A percentile compares a stretch with the other conserved stretches of the same genome.
Conservation (phyloP, 805 yeast species). For the Spathaspora gorwiae region DNA sequence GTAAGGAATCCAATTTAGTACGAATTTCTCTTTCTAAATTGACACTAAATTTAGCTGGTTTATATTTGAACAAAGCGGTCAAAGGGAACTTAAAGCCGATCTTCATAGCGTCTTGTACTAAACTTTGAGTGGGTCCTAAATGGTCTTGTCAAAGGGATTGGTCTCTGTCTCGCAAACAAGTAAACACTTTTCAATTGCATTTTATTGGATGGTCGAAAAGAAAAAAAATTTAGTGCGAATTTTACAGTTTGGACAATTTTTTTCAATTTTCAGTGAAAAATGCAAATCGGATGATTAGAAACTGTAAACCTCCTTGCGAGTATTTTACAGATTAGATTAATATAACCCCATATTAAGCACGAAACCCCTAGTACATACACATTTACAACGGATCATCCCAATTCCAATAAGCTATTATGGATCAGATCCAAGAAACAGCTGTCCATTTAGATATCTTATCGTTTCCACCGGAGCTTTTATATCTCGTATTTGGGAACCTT, state of each 20-base stretch:
- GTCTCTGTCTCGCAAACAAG: background rate
- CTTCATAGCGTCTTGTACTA: constrained; percentile 23
- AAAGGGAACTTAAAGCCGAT: constrained; percentile 40
- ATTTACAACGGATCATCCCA: no score
- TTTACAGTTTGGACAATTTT: background rate
- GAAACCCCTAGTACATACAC: no score
- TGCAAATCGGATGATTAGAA: background rate
- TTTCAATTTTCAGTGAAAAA: background rate
- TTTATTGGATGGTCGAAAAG: constrained; percentile 18
- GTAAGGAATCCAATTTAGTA: constrained; percentile 54
- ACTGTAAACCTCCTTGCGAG: background rate
- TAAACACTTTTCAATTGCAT: constrained; percentile 14
- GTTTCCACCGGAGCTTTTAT: background rate
- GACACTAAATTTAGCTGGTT: constrained; percentile 39
- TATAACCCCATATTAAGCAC: no score
- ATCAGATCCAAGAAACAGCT: no score
- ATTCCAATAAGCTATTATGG: no score
- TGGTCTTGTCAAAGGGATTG: no score
- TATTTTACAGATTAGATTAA: no score
- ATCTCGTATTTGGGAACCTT: background rate
- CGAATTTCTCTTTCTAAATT: constrained; percentile 60
- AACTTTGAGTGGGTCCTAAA: no score
- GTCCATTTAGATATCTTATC: no score
- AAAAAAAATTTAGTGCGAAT: constrained; percentile 1
- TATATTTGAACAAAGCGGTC: constrained; percentile 30